Percentiles rank a stretch among this genome's conserved stretches.
Conservation (phyloP, 2,329 filamentous ascomycete species). For the Coleophoma crateriformis region DNA sequence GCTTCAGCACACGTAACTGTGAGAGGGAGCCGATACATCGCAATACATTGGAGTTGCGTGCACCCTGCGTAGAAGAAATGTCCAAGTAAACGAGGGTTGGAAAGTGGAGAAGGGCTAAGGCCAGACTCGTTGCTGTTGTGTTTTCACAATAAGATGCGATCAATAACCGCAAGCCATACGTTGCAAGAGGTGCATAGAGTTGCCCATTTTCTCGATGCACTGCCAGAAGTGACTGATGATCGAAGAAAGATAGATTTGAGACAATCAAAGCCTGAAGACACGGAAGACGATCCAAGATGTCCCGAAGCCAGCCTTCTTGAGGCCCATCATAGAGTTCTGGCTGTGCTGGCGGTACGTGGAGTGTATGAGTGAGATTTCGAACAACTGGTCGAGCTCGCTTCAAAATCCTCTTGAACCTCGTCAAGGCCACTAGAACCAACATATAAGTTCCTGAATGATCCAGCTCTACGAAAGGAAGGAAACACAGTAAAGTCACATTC, state of each 20-base stretch:
- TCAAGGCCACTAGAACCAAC: conserved; percentile 9
- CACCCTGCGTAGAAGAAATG: conserved; percentile 11
- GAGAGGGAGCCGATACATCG: conserved; percentile 9
- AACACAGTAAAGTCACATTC: not conserved
- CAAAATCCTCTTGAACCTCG: conserved; percentile 13
- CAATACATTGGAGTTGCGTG: conserved; percentile 10
- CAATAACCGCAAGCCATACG: conserved; percentile 10
- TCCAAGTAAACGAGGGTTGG: conserved; percentile 15
- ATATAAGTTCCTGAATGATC: not conserved
- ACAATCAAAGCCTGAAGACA: conserved; percentile 14
- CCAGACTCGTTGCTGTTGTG: conserved; percentile 13
- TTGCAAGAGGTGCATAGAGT: not conserved
- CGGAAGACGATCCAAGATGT: conserved; percentile 12
- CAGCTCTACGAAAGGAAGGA: not conserved
- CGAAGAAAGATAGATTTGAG: conserved; percentile 14
- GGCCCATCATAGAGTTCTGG: conserved; percentile 15
- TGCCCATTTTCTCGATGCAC: conserved; percentile 3
- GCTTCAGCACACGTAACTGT: conserved; percentile 12
- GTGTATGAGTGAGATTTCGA: conserved; percentile 9
- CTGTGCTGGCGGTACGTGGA: conserved; percentile 14
- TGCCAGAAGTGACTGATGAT: conserved; percentile 11
- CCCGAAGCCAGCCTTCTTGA: conserved; percentile 14
- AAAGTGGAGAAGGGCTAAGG: conserved; percentile 10
- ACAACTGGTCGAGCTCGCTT: conserved; percentile 10
- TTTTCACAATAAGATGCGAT: conserved; percentile 13